Evolutionary conservation across 202 grass and related monocot genomes (phyloP).

Genomic region (Hordeum pubiflorum): DNA sequence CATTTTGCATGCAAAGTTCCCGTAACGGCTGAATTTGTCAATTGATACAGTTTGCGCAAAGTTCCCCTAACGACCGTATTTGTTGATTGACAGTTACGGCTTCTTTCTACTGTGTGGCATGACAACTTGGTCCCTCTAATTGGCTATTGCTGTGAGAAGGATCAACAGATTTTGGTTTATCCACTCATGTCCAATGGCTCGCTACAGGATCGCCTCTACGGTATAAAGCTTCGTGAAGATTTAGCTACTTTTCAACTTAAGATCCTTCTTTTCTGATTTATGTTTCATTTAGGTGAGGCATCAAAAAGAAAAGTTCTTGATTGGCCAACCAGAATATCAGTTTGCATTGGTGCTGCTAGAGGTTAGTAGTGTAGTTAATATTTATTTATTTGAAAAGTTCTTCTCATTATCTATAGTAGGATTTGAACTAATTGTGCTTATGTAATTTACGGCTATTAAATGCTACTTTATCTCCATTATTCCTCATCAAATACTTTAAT

Average conservation of each 20-base stretch:
- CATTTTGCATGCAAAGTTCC: constrained; percentile 27
- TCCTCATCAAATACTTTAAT: neutral
- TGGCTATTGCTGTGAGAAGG: constrained; percentile 77
- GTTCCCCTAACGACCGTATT: constrained; percentile 22
- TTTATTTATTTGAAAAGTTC: neutral
- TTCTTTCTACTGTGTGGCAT: constrained; percentile 58
- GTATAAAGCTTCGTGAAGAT: constrained; percentile 27
- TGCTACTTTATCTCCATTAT: constrained; percentile 11
- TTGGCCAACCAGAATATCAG: constrained; percentile 63
- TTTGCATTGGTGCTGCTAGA: constrained; percentile 62
- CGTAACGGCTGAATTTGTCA: constrained; percentile 21
- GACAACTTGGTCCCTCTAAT: constrained; percentile 73
- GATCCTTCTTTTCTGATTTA: neutral
- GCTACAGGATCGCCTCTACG: constrained; percentile 66
- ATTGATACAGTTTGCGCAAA: constrained; percentile 35
- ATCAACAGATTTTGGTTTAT: constrained; percentile 79
- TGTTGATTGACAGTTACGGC: constrained; percentile 37
- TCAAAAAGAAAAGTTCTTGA: constrained; percentile 72
- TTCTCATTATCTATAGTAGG: neutral
- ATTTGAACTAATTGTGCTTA: neutral
- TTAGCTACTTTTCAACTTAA: constrained; percentile 7
- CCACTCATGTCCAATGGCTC: constrained; percentile 82
- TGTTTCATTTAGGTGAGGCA: constrained; percentile 44
- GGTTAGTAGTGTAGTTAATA: constrained; percentile 15
- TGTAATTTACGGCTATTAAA: neutral